phyloP scores from a whole-genome alignment of 2,329 filamentous ascomycete genomes.

The Dactylellina leptospora region DNA sequence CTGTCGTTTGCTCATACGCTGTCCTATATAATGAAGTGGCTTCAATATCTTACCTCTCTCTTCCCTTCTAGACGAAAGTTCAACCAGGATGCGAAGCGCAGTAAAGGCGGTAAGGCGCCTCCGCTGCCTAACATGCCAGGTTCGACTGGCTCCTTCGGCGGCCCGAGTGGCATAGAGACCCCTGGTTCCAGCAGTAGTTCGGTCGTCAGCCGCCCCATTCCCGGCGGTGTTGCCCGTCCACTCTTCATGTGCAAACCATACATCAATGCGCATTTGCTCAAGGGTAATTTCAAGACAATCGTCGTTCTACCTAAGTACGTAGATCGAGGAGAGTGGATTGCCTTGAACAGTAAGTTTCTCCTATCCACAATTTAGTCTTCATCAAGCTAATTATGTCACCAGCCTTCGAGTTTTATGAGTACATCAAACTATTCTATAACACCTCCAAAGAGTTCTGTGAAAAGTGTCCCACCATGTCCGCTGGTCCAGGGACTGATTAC shows the following conservation, averaged over 20 bases:
- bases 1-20: not conserved
- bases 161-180: conserved; percentile 57
- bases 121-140: conserved; percentile 47
- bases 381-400: not conserved
- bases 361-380: not conserved
- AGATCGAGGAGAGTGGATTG: conserved; percentile 93
- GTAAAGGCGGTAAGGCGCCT: conserved; percentile 44
- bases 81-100: conserved; percentile 42
- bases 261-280: conserved; percentile 65
- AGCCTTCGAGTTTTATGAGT: conserved; percentile 58
- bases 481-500: conserved; percentile 71
- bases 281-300: conserved; percentile 96
- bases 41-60: conserved; percentile 14
- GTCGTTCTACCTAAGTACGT: conserved; percentile 92
- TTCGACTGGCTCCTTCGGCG: conserved; percentile 29
- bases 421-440: conserved; percentile 60
- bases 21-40: not conserved
- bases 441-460: conserved; percentile 87
- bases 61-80: conserved; percentile 48
- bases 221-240: conserved; percentile 63
- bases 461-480: conserved; percentile 90
- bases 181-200: conserved; percentile 64
- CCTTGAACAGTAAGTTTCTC: conserved; percentile 79
- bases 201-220: conserved; percentile 62
- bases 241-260: conserved; percentile 62